A percentile compares a stretch with the other conserved stretches of the same genome.
Evolutionary conservation across 306 rosid genomes (phyloP).

Genomic region (Acacia melanoxylon): DNA sequence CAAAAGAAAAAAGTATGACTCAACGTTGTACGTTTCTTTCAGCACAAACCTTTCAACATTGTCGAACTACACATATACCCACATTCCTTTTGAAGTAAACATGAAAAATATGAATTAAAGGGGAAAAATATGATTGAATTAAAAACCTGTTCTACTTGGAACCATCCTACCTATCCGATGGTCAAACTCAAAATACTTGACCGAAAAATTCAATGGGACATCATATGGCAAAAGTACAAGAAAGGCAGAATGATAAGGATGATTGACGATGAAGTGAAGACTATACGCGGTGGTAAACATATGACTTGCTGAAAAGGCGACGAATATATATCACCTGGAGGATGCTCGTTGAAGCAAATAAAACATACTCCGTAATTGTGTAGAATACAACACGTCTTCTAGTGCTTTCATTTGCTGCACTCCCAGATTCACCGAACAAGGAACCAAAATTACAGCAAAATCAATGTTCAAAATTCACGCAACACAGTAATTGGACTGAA

Average conservation of each 20-base stretch:
- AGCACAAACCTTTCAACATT: background rate
- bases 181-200: background rate
- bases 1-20: background rate
- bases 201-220: background rate
- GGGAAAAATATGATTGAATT: background rate
- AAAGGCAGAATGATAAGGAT: background rate
- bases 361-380: conserved; percentile 39
- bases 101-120: background rate
- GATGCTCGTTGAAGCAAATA: conserved; percentile 40
- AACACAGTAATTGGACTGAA: background rate
- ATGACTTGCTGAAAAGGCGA: conserved; percentile 51
- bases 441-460: background rate
- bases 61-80: background rate
- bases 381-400: conserved; percentile 46
- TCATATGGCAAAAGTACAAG: background rate
- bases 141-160: background rate
- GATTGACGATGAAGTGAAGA: background rate
- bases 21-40: background rate
- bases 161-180: background rate
- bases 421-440: background rate
- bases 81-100: background rate
- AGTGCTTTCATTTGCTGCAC: conserved; percentile 48
- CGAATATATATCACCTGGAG: conserved; percentile 52
- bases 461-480: background rate
- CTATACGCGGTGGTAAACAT: conserved; percentile 39